Conservation (phyloP, 805 yeast species). For the Grigorovia jiainica region DNA sequence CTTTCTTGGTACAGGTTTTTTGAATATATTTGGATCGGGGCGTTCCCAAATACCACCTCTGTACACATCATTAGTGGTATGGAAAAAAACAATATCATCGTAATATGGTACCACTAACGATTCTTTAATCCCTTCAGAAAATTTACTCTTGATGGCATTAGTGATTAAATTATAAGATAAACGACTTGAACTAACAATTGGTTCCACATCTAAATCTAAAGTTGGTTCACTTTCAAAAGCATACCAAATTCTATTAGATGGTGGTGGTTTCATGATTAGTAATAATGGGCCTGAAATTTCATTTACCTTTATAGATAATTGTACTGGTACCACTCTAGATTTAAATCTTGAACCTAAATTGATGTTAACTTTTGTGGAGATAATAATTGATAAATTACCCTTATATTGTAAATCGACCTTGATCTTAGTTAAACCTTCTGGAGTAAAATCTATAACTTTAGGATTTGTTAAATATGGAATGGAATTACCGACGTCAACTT, state of each 20-base stretch:
- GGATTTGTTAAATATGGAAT: constrained; percentile 79
- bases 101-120: constrained; percentile 76
- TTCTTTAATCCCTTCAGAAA: constrained; percentile 70
- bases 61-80: constrained; percentile 58
- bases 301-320: constrained; percentile 58
- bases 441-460: constrained; percentile 53
- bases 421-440: constrained; percentile 68
- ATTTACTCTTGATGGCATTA: constrained; percentile 64
- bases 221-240: constrained; percentile 73
- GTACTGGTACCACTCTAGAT: constrained; percentile 65
- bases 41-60: constrained; percentile 88
- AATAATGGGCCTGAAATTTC: constrained; percentile 66
- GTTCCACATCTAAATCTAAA: constrained; percentile 70
- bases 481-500: constrained; percentile 65
- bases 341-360: constrained; percentile 69
- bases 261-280: constrained; percentile 74
- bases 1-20: too few species aligned
- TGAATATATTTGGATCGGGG: neutral
- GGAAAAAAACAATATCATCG: constrained; percentile 75
- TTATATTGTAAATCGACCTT: constrained; percentile 55
- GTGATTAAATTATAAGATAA: constrained; percentile 72
- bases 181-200: constrained; percentile 80
- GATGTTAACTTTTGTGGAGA: constrained; percentile 71
- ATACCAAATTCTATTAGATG: constrained; percentile 87
- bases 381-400: constrained; percentile 67